Evolutionary conservation across 148 eudicot species (phyloP), one percentile per base, ranked within the genome.

Genomic region (Nepenthes mirabilis): DNA sequence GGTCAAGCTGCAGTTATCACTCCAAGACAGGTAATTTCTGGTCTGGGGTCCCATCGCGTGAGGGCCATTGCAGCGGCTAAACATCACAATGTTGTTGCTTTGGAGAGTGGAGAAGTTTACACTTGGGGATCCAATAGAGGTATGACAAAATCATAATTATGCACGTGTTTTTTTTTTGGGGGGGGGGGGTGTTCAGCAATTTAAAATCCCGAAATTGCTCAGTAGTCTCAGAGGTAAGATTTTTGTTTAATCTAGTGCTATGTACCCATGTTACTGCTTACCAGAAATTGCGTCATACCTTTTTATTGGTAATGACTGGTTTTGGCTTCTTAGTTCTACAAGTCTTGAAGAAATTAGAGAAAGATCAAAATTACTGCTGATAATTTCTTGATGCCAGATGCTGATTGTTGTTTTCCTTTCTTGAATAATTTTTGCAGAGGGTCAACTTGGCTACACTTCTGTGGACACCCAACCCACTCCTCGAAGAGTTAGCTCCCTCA

Each of bases 81-180:
- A 66, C 99, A 94, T 76, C 99, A 94, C 70, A 89, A 95, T 62
- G 88, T 86, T 65, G 80, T 83, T 71, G 91, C 90, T 52, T 84
- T 95, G 43, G 97, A 86, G 76, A 79, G 87, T 70, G 99, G 99
- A 14, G 97, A 89, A 63, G 97, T 94, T 65, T 89, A 86, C 72
- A 86, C 97, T 52, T 94, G 99, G 99, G 99, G 99, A 68, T 89
- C 97, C 52, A 89, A 94, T 74, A 78, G 99, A 87, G 99, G 99
- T 94, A 82, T 62, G 14, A 1, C 4, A 6, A 11, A 11, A 11
- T 53, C 9, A 53, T n/a, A 53, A 7, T 53, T 48, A n/a, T 48
- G 40, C 32, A 45, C 37, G 9, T 6, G 48, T 6, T 6, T 45
- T 45, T 11, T 11, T 33, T 14, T 34, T 57, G 3, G 60, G 14